These are phyloP conservation scores for Rostrohypoxylon terebratum DNA, from an alignment of 495 filamentous ascomycete genomes.

Conservation along the genomic window DNA sequence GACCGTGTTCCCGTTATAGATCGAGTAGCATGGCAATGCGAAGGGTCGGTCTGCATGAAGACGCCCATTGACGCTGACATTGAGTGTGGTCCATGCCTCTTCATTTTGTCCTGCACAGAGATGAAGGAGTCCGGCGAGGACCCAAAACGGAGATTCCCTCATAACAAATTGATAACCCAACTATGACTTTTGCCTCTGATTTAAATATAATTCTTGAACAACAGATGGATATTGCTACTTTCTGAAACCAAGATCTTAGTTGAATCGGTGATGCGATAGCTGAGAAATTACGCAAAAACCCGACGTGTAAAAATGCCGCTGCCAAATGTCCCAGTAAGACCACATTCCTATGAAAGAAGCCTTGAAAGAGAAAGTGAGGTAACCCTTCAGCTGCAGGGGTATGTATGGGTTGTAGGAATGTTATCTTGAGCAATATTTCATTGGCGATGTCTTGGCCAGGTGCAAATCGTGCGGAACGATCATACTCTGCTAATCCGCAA, in stretches of 20 bases:
- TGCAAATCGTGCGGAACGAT: background rate
- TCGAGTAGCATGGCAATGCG: slow-evolving; percentile 50
- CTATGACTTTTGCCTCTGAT: background rate
- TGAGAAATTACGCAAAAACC: background rate
- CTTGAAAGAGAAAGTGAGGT: background rate
- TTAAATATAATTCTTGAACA: no score
- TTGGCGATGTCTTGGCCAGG: background rate
- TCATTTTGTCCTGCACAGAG: slow-evolving; percentile 8
- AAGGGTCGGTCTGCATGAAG: slow-evolving; percentile 38
- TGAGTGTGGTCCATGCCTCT: slow-evolving; percentile 35
- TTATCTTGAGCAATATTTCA: background rate
- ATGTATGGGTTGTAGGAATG: background rate
- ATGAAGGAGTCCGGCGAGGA: background rate
- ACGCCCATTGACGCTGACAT: slow-evolving; percentile 42
- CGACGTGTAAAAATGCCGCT: background rate
- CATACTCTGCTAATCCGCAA: background rate
- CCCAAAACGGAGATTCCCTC: background rate
- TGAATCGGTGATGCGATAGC: background rate
- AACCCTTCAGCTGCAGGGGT: background rate
- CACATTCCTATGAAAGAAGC: slow-evolving; percentile 1
- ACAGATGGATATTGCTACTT: background rate
- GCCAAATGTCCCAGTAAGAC: background rate
- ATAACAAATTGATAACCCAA: background rate
- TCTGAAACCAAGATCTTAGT: background rate
- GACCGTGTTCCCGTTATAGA: slow-evolving; percentile 50